Evolutionary conservation across 352 stramenopile species (phyloP), one percentile per base, ranked within the genome.

Genomic region (Pythium oligandrum): DNA sequence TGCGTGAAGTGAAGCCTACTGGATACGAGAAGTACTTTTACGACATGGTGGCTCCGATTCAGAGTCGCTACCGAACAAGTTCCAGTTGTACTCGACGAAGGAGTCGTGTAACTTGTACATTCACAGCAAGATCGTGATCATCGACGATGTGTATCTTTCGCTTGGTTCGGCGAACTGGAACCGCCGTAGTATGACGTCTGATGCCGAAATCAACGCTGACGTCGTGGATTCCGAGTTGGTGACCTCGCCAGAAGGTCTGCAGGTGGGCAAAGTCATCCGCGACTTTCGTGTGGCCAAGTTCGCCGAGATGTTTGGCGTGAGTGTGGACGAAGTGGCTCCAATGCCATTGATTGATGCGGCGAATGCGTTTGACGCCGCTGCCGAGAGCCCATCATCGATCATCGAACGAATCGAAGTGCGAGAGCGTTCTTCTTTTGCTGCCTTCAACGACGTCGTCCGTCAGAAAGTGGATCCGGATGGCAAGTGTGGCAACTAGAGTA

Each of bases 101-200:
- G 40, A 51, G 11, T 17, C 40, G 0, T 48, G 49, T 7, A 66
- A 66, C 7, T 5, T 66, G 36, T 66, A 66, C 49, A 30, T 66
- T 3, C 59, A 65, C 52, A 52, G 40, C 51, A 65, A 65, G 40
- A 38, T 57, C 34, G 40, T 65, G 4, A 46, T 65, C 10, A 46
- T 66, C 42, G 66, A 71, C n/a, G n/a, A n/a, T n/a, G n/a, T n/a
- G n/a, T n/a, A n/a, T n/a, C n/a, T n/a, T n/a, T n/a, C n/a, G n/a
- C 43, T 68, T 32, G 59, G 66, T 6, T 74, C 62, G 43, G 57
- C 55, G 37, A 74, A 70, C 49, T 72, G 64, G 64, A 72, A 72
- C 53, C 59, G 57, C 6, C 64, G 64, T 51, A 72, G 64, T 32
- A 72, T 72, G 64, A 72, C 60, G 32, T 72, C 64, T 9, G 66